Conservation (phyloP, 2,329 filamentous ascomycete genomes). For the Epichloe amarillans region DNA sequence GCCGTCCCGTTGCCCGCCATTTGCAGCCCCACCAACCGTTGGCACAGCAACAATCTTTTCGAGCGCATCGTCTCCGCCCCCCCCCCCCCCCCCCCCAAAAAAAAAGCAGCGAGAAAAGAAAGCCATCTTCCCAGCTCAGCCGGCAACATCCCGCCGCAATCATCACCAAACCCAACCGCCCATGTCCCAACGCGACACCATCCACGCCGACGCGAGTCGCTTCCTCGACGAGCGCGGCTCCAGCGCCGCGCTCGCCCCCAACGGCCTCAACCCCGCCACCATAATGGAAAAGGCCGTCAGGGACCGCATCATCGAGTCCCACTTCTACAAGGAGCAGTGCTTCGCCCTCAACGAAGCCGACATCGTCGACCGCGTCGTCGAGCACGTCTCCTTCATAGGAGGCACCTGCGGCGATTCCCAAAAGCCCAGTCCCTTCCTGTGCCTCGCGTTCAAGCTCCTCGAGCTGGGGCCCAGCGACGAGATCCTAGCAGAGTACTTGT, state of each 20-base stretch:
- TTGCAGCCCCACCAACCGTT: constrained; percentile 15
- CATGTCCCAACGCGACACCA: constrained; percentile 35
- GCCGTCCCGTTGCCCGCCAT: neutral
- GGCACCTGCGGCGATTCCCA: constrained; percentile 78
- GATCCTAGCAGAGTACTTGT: constrained; percentile 67
- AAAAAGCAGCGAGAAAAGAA: neutral
- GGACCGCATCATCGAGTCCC: constrained; percentile 87
- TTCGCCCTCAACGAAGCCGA: constrained; percentile 81
- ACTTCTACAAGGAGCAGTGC: constrained; percentile 98
- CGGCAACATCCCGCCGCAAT: neutral
- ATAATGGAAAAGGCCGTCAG: constrained; percentile 92
- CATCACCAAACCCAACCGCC: constrained; percentile 7
- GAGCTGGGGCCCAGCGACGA: constrained; percentile 73
- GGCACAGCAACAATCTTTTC: constrained; percentile 33
- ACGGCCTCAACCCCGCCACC: constrained; percentile 86
- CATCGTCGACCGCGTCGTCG: constrained; percentile 78
- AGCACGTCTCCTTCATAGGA: constrained; percentile 69
- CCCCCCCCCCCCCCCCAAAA: neutral
- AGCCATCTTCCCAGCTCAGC: neutral
- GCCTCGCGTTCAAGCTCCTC: constrained; percentile 85
- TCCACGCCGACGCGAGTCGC: constrained; percentile 63
- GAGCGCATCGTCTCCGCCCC: constrained; percentile 1
- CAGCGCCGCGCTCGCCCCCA: constrained; percentile 58
- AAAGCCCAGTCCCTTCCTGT: constrained; percentile 84
- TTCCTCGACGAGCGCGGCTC: constrained; percentile 92